Evolutionary conservation across 805 yeast species (phyloP), one percentile per base, ranked within the genome.

Genomic region (Candida coquimbonensis): DNA sequence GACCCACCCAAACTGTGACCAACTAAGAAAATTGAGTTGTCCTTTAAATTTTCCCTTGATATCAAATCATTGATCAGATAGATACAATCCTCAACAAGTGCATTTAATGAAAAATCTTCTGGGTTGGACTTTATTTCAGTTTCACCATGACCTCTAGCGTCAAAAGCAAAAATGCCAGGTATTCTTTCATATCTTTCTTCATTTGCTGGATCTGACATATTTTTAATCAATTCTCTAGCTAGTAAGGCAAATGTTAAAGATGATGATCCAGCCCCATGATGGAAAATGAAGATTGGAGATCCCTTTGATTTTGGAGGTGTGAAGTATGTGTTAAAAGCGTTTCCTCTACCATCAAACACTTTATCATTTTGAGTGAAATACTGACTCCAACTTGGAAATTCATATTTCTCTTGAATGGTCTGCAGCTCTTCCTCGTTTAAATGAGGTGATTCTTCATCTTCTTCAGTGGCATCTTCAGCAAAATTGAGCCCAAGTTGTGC

Each of bases 1-100:
- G 96, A 75, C 0, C 97, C 99, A 6, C 99, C 99, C 31, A 95
- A 69, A 1, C 96, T 87, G 63, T 91, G 99, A 0, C 98, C 98
- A 5, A 90, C 70, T 2, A 89, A 65, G 44, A 82, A 75, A 3
- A 87, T 25, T 1, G 71, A 54, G 16, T 64, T 48, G 27, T 51
- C 29, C 7, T 46, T 52, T 9, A 46, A 19, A 4, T 57, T 47
- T 16, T 53, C 36, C 0, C 39, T 41, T 1, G 43, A 17, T 21
- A 68, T 52, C 40, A 84, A 72, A 29, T 63, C 50, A 4, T 59
- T 56, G 0, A 86, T 40, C 1, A 90, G 57, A 36, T 65, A 67
- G 0, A 61, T 54, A 43, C 83, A 76, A 64, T 95, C 99, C 0
- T 60, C 59, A 0, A 74, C 73, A 33, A 91, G 68, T 3, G 74